phyloP scores from a whole-genome alignment of 2,329 filamentous ascomycete genomes.

The Exophiala alcalophila region DNA sequence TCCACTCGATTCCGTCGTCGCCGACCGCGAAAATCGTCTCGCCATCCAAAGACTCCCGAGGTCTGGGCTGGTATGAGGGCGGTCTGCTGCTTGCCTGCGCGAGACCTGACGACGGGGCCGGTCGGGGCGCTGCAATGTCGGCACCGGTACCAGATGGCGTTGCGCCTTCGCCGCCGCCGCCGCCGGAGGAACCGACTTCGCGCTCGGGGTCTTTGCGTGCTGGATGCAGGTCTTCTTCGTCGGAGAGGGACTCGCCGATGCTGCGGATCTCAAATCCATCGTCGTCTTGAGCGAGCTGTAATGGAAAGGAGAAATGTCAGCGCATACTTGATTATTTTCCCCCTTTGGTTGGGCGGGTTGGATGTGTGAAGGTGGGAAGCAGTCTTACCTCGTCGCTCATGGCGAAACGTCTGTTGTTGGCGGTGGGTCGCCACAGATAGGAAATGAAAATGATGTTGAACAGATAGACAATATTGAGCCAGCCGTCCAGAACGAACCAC shows the following conservation, averaged over 20 bases:
- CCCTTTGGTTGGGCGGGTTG: no score
- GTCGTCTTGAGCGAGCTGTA: constrained; percentile 86
- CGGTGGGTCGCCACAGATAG: constrained; percentile 93
- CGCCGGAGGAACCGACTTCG: constrained; percentile 21
- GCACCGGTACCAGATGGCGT: constrained; percentile 22
- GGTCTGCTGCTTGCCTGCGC: constrained; percentile 23
- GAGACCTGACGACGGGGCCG: constrained; percentile 14
- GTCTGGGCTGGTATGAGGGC: constrained; percentile 37
- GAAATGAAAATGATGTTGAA: constrained; percentile 89
- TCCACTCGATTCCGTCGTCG: constrained; percentile 80
- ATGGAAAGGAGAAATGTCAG: constrained; percentile 7
- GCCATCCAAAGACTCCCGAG: constrained; percentile 68
- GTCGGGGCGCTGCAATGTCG: constrained; percentile 7
- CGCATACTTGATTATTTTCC: no score
- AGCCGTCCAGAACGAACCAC: constrained; percentile 97
- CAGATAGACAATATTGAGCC: constrained; percentile 95
- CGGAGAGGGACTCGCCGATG: constrained; percentile 64
- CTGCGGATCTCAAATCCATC: constrained; percentile 97
- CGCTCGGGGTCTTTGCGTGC: constrained; percentile 37
- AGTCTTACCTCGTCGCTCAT: constrained; percentile 86
- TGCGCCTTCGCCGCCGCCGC: constrained; percentile 26
- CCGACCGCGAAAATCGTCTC: constrained; percentile 96
- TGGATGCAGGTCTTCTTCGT: constrained; percentile 32
- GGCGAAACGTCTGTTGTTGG: constrained; percentile 93
- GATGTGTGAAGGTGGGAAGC: not conserved